Conservation (phyloP, 768 basidiomycete genomes). For the Tulasnella sp. region DNA sequence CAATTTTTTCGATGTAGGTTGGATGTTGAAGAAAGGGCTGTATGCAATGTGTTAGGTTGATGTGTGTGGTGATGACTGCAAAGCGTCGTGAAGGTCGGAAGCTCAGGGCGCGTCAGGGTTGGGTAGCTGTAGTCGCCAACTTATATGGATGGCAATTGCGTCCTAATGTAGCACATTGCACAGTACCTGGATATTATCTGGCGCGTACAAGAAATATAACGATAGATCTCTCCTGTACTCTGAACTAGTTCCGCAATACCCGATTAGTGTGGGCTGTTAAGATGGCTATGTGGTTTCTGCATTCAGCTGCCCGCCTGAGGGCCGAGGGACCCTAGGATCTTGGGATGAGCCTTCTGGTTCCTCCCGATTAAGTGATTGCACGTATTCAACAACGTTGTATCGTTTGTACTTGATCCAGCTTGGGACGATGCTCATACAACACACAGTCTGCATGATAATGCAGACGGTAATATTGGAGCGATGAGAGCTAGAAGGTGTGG, state of each 20-base stretch:
- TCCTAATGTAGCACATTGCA: neutral
- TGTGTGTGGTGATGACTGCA: neutral
- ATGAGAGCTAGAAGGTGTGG: neutral
- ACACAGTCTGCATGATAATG: constrained; percentile 45
- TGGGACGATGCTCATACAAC: constrained; percentile 62
- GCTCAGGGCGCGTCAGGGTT: constrained; percentile 5
- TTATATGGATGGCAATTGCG: no score
- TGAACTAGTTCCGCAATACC: no score
- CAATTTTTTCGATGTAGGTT: neutral
- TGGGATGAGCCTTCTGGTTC: constrained; percentile 14
- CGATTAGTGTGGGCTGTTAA: no score
- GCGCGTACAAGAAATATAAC: no score
- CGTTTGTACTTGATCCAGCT: constrained; percentile 63
- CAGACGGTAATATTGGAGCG: neutral
- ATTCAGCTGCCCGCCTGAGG: no score
- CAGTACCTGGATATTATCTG: no score
- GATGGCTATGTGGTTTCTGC: no score
- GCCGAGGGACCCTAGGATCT: neutral
- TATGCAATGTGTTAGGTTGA: neutral
- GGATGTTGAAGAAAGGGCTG: neutral
- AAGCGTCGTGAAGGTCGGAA: constrained; percentile 1
- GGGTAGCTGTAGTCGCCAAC: neutral
- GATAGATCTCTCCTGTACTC: no score
- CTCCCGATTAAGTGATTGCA: constrained; percentile 37
- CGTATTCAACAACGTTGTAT: constrained; percentile 71